Evolutionary conservation across 257 asterid genomes (phyloP), one percentile per base, ranked within the genome.

Genomic region (Mentha longifolia): DNA sequence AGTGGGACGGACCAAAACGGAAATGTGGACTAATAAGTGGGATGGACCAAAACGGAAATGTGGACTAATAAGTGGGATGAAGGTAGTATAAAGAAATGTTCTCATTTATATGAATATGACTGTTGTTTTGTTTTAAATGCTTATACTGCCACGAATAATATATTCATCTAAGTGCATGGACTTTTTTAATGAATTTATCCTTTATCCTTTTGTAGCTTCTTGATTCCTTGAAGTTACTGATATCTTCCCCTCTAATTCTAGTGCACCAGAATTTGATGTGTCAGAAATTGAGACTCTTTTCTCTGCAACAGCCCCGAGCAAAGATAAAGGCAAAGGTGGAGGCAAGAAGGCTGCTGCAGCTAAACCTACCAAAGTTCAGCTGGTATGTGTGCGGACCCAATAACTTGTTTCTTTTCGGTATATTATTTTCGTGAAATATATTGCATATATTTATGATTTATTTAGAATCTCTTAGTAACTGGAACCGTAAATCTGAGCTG

Each of bases 181-280:
- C n/a, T 11, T 37, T 70, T 25, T 31, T 30, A 65, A 42, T 16
- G 67, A 71, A 59, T n/a, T 77, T 68, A 64, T 35, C 20, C 6
- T 25, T 73, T 73, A 28, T 74, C 47, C 61, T 55, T 71, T 54
- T 41, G 59, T 63, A 57, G 70, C 59, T 67, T 73, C 79, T 39
- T 47, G 62, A 76, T 79, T 65, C 61, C 52, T 55, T 66, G 67
- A 66, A 45, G 41, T 70, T 76, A 69, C 80, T 92, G 80, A 78
- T 77, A 13, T 61, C 52, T 72, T 78, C 37, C 61, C 73, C 55
- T 75, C 69, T 74, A 68, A 57, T 77, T 79, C 71, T 78, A 95
- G 99, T 79, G 89, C 99, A 70, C 81, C 99, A 74, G 98, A 89
- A 60, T 88, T 95, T 79, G 99, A 95, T 80, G 90, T 88, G 63